Conservation (phyloP, 2,329 filamentous ascomycete genomes). For the Phialophora expanda region DNA sequence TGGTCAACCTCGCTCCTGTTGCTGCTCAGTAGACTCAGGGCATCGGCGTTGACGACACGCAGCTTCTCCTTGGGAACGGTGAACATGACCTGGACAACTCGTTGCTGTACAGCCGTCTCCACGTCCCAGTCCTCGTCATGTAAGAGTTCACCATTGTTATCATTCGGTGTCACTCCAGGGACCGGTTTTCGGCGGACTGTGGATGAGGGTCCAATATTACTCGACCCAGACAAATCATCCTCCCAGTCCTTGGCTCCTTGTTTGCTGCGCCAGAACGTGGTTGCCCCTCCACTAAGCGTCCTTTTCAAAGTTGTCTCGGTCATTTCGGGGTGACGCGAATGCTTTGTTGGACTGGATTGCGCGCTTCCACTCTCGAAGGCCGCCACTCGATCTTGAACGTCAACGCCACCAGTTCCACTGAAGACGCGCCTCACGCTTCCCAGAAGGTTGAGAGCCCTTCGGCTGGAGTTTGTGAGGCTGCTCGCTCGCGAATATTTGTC, state of each 20-base stretch:
- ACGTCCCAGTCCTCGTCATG: slow-evolving; percentile 71
- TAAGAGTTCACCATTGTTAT: slow-evolving; percentile 36
- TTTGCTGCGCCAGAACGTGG: slow-evolving; percentile 55
- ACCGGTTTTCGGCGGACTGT: slow-evolving; percentile 44
- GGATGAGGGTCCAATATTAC: slow-evolving; percentile 44
- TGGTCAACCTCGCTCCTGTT: slow-evolving; percentile 40
- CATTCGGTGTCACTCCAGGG: slow-evolving; percentile 31
- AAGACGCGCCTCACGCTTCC: slow-evolving; percentile 71
- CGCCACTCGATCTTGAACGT: slow-evolving; percentile 41
- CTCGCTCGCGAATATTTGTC: slow-evolving; percentile 48
- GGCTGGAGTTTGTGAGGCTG: slow-evolving; percentile 63
- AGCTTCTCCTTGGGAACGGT: slow-evolving; percentile 87
- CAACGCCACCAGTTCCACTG: slow-evolving; percentile 46
- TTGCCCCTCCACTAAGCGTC: slow-evolving; percentile 56
- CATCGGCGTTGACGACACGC: slow-evolving; percentile 84
- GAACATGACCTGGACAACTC: slow-evolving; percentile 84
- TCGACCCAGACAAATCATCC: slow-evolving; percentile 40
- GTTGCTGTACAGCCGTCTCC: slow-evolving; percentile 71
- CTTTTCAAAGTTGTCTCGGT: slow-evolving; percentile 47
- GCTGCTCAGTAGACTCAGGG: slow-evolving; percentile 42
- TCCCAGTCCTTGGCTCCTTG: slow-evolving; percentile 61
- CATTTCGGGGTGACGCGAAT: slow-evolving; percentile 32
- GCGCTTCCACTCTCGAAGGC: slow-evolving; percentile 29
- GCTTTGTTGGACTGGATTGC: slow-evolving; percentile 35
- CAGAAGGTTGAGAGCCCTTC: slow-evolving; percentile 69